Base-by-base conservation (phyloP, 192 early-diverging fungal genomes). In the Pilaira anomala region DNA sequence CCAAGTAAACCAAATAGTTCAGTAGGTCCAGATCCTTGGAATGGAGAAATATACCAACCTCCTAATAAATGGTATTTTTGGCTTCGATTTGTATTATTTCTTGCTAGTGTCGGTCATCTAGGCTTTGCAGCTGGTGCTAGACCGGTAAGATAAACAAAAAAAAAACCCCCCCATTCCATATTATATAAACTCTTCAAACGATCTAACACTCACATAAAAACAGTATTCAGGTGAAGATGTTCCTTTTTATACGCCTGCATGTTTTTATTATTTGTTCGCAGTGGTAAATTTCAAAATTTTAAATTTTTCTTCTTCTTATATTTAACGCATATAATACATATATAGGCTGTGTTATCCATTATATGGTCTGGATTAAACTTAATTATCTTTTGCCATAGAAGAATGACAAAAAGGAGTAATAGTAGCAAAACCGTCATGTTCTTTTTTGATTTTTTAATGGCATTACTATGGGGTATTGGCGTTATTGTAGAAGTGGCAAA, bases 111-210 rank as follows among this genome's bases (percentile, higher is more conserved):
- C 61, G 75, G 69, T 14, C 51, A 63, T 26, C 42, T 76, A 26
- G 69, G 74, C 3, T 76, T 76, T 62, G 65, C 69, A 25, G 74
- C 66, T 9, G 74, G 74, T 48, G 74, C 74, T 52, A 51, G 65
- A 14, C 55, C 63, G 3, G 74, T 76, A 76, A 68, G 66, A 53
- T 53, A 2, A 4, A 36, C n/a, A 36, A 6, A 25, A 28, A 29
- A 3, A 53, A 7, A 18, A 28, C 2, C 25, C n/a, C n/a, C n/a
- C n/a, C n/a, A 19, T 30, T 26, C 24, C 25, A 26, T 19, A 39
- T 39, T 1, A 9, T 63, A 11, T 28, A n/a, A 25, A 44, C 26
- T n/a, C n/a, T n/a, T n/a, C 14, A 19, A 41, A 16, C 2, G 11
- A 41, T 13, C 9, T 57, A 18, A 13, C 2, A 22, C 1, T 22